phyloP scores from a whole-genome alignment of 2,329 filamentous ascomycete species.

The Epichloe festucae region DNA sequence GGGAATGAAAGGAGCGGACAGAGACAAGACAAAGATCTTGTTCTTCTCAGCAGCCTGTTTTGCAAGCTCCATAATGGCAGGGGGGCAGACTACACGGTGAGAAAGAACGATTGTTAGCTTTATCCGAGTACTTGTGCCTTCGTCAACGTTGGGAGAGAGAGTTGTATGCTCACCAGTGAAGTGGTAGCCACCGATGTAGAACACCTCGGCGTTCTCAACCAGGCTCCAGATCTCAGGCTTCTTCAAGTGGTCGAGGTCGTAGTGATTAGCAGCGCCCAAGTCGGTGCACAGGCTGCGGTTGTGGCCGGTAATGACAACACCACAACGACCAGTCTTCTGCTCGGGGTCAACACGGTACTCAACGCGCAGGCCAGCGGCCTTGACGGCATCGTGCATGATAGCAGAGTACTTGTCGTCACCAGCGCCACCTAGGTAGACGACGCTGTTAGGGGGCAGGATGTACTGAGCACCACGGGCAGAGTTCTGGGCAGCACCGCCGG shows the following conservation, averaged over 20 bases:
- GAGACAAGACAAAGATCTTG: constrained; percentile 84
- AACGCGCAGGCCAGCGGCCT: constrained; percentile 76
- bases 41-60: constrained; percentile 80
- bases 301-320: constrained; percentile 92
- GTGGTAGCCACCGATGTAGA: constrained; percentile 94
- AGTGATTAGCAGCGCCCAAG: constrained; percentile 91
- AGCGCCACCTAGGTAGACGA: constrained; percentile 87
- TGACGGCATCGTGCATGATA: constrained; percentile 73
- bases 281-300: constrained; percentile 92
- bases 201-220: constrained; percentile 76
- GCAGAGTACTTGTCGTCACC: constrained; percentile 94
- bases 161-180: constrained; percentile 47
- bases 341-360: constrained; percentile 87
- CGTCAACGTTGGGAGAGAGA: background rate
- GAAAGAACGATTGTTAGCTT: background rate
- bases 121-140: background rate
- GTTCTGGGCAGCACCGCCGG: constrained; percentile 94
- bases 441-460: constrained; percentile 79
- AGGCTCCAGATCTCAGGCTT: constrained; percentile 82
- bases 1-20: constrained; percentile 89
- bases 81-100: constrained; percentile 55
- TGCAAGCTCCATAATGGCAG: constrained; percentile 78
- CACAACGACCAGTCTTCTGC: constrained; percentile 82
- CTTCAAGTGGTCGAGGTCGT: constrained; percentile 89
- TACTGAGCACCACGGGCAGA: constrained; percentile 94